Evolutionary conservation across 2,329 filamentous ascomycete species (phyloP).

Genomic region (Arthrinium puccinioides): DNA sequence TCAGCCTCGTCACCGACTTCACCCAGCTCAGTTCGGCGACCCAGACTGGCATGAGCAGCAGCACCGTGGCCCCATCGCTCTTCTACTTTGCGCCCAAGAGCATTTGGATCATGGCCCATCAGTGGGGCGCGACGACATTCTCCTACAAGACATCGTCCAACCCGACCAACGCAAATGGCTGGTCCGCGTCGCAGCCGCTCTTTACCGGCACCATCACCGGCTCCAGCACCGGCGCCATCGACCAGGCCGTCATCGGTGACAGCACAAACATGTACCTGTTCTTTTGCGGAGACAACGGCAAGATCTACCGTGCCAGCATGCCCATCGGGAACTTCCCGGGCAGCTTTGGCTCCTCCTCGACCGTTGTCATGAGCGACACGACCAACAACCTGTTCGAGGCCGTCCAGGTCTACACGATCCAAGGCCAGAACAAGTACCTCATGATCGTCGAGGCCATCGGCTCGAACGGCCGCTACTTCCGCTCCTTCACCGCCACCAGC

Average conservation of each 20-base stretch:
- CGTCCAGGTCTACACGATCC: slow-evolving; percentile 56
- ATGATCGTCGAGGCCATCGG: slow-evolving; percentile 63
- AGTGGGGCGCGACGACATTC: slow-evolving; percentile 55
- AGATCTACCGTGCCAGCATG: slow-evolving; percentile 58
- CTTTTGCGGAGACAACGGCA: slow-evolving; percentile 61
- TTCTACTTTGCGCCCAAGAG: slow-evolving; percentile 57
- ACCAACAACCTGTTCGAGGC: slow-evolving; percentile 56
- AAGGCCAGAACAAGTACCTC: slow-evolving; percentile 46
- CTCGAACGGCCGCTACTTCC: slow-evolving; percentile 53
- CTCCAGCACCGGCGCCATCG: slow-evolving; percentile 48
- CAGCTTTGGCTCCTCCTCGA: slow-evolving; percentile 45
- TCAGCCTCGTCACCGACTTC: slow-evolving; percentile 47
- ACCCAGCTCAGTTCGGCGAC: slow-evolving; percentile 38
- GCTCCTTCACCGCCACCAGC: slow-evolving; percentile 54
- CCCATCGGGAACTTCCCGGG: slow-evolving; percentile 55
- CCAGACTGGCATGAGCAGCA: slow-evolving; percentile 42
- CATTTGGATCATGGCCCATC: slow-evolving; percentile 58
- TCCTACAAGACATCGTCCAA: slow-evolving; percentile 52
- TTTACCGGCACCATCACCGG: slow-evolving; percentile 45
- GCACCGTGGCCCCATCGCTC: slow-evolving; percentile 51
- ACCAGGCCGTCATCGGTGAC: slow-evolving; percentile 59
- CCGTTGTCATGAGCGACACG: slow-evolving; percentile 44
- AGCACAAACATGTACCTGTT: slow-evolving; percentile 57
- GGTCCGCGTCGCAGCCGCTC: slow-evolving; percentile 45
- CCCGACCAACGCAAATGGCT: slow-evolving; percentile 49